Conservation (phyloP, 2,329 filamentous ascomycete species). For the Penicillium oxalicum region DNA sequence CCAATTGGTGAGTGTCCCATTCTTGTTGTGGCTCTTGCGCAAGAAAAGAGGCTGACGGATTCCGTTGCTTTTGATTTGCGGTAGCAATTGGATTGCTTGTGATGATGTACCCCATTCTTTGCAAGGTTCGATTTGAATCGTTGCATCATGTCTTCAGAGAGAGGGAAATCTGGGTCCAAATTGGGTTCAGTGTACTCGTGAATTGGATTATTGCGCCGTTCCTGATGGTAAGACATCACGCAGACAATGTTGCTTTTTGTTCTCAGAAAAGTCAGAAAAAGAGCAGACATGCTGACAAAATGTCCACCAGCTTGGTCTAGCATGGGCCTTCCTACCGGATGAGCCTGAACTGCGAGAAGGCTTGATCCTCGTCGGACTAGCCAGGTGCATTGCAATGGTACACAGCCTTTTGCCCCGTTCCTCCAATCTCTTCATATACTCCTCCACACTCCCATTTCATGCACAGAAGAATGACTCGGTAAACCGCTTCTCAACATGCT, state of each 20-base stretch:
- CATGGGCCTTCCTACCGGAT: constrained; percentile 51
- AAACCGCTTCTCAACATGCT: too few relatives aligned
- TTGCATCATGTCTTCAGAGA: constrained; percentile 61
- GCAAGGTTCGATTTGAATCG: constrained; percentile 75
- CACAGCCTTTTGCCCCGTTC: too few relatives aligned
- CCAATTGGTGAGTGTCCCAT: constrained; percentile 52
- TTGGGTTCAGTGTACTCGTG: constrained; percentile 67
- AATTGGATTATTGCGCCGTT: constrained; percentile 84
- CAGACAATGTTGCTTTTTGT: background rate
- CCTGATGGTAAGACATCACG: constrained; percentile 58
- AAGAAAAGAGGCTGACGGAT: too few relatives aligned
- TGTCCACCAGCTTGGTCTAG: constrained; percentile 33
- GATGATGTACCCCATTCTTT: constrained; percentile 94
- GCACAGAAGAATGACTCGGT: too few relatives aligned
- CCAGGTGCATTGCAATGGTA: constrained; percentile 84
- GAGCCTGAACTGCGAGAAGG: constrained; percentile 52
- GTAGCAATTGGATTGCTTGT: constrained; percentile 72
- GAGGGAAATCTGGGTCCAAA: constrained; percentile 66
- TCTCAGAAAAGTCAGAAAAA: too few relatives aligned
- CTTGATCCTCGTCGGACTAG: constrained; percentile 75
- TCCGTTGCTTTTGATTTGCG: background rate
- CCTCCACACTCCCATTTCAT: too few relatives aligned
- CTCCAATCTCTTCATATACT: too few relatives aligned
- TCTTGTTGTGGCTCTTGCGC: too few relatives aligned
- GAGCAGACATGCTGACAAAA: background rate